phyloP scores from a whole-genome alignment of 1,284 basidiomycete genomes.

The Apiotrichum sp. region DNA sequence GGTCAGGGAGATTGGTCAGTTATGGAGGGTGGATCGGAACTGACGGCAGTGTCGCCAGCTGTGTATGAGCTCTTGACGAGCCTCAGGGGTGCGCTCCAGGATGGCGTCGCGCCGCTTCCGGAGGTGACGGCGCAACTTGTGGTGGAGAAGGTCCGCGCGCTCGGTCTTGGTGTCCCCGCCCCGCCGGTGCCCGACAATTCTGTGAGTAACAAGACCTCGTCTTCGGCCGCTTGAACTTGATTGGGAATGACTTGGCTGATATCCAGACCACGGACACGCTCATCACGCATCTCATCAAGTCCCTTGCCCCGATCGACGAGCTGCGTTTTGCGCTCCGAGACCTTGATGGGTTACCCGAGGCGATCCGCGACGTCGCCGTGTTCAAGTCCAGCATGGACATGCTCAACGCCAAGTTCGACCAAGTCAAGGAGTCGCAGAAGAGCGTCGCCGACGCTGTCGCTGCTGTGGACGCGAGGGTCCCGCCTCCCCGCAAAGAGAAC shows the following conservation, averaged over 20 bases:
- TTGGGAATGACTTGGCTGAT: neutral
- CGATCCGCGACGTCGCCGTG: neutral
- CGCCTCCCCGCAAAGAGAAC: too few species aligned
- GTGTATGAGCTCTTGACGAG: conserved; percentile 13
- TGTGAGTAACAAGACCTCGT: too few species aligned
- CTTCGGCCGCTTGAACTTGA: too few species aligned
- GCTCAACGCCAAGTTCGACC: conserved; percentile 7
- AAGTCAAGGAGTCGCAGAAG: neutral
- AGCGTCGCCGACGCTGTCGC: neutral
- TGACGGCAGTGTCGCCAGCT: conserved; percentile 14
- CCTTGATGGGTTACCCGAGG: conserved; percentile 9
- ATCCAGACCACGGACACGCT: conserved; percentile 11
- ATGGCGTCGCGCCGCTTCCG: neutral
- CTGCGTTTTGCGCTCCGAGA: conserved; percentile 7
- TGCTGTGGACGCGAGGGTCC: too few species aligned
- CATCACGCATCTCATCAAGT: conserved; percentile 20
- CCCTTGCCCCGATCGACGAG: conserved; percentile 17
- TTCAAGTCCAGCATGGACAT: neutral
- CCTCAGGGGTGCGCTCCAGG: neutral
- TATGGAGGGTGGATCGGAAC: too few species aligned
- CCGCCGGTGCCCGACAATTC: too few species aligned
- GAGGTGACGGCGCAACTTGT: conserved; percentile 5
- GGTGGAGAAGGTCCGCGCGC: conserved; percentile 6
- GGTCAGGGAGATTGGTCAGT: conserved; percentile 9
- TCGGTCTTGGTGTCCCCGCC: too few species aligned